Evolutionary conservation across 176 grass and related monocot species (phyloP), one percentile per base, ranked within the genome.

Genomic region (Avena insularis): DNA sequence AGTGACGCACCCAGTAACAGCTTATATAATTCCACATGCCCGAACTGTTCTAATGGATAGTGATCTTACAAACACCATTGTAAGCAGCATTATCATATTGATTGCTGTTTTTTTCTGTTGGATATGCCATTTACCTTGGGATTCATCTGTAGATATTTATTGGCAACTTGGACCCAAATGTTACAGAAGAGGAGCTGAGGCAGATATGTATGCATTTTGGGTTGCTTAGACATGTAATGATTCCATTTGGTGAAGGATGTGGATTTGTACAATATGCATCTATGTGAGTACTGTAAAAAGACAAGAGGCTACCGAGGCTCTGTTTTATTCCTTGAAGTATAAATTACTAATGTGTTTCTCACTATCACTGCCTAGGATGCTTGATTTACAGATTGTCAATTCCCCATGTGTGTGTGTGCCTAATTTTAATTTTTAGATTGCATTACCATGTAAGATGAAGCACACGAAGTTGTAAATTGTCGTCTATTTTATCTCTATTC

Each of bases 111-210:
- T 69, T 5, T 27, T 76, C 15, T 74, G 71, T 79, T 79, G 62
- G 80, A 8, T 88, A 61, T 88, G 65, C 19, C 35, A 79, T 90
- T 95, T 88, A 79, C 64, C 9, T 71, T 90, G 75, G 63, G 53
- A 73, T 54, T 54, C 40, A 70, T 62, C 74, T 96, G 73, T 87
- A 98, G 96, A 94, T 98, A 90, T 94, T 95, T 93, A 89, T 96
- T 80, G 96, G 96, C 45, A 92, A 95, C 73, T 88, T 98, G 92
- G 96, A 98, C 45, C 92, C 87, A n/a, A 98, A 94, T 87, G 86
- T 91, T 81, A 92, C 88, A n/a, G 93, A 98, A 90, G 96, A 96
- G 66, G 96, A 98, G 80, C 78, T 98, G 77, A 94, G 80, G 85
- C 91, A 95, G 82, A 91, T 93, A 54, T 98, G 90, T 25, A 17